Evolutionary conservation across 1,284 basidiomycete genomes (phyloP), one percentile per base, ranked within the genome.

Genomic region (Moesziomyces sp.): DNA sequence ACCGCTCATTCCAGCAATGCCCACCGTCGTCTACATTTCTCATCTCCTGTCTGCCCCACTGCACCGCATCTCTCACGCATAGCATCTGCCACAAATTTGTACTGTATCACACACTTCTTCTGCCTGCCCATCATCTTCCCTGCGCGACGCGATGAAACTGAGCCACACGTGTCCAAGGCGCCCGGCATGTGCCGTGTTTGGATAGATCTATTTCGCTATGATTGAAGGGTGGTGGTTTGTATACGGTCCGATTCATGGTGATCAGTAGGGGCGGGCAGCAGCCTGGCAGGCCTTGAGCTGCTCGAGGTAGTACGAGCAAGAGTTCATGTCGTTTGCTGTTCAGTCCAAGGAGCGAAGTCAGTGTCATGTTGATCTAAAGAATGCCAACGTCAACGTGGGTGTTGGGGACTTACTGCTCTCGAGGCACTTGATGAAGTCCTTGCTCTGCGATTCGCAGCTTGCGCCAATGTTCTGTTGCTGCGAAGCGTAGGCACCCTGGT

Each of bases 281-380:
- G 81, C 80, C 62, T 83, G 82, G 67, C 83, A 84, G 44, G 83
- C 83, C 68, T 83, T 83, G 68, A 84, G 83, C 62, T 83, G 81
- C 83, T 84, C 87, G 61, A 88, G 86, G 85, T 88, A 89, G 85
- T 87, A 89, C 24, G 82, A 81, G 85, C 88, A 89, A 34, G 86
- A 85, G 57, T 85, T 81, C 84, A 88, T 86, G 80, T 88, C 88
- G 79, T 86, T 87, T 47, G 76, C 72, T 74, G 62, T 58, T 16
- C 21, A 23, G 30, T 8, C 40, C 52, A 19, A 21, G 21, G 8
- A 38, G 24, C 8, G 23, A 14, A 40, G 52, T 59, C 59, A 58
- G 52, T 24, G 42, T 38, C 23, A 24, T 46, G 5, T 3, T 23
- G 38, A 3, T 11, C 3, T 5, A 23, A 7, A 35, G 6, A 4